Conservation (phyloP, 306 rosid genomes). For the Glycine latifolia region DNA sequence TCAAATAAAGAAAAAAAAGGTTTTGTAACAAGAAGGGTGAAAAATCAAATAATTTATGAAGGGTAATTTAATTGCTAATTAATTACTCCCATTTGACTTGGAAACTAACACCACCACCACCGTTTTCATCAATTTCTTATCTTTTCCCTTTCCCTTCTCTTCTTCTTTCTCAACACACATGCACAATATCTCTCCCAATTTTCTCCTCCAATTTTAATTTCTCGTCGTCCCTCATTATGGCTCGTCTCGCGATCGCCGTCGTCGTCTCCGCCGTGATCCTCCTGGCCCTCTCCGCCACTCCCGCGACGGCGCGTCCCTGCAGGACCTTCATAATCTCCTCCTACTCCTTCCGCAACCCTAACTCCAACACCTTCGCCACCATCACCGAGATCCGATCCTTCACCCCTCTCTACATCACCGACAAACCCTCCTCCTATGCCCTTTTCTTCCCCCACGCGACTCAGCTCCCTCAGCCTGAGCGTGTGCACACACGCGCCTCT, state of each 20-base stretch:
- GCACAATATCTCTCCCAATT: too few species aligned
- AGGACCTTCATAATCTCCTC: slow-evolving; percentile 73
- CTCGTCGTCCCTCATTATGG: slow-evolving; percentile 44
- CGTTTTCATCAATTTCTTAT: too few species aligned
- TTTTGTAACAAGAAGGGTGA: too few species aligned
- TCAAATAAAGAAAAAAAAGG: too few species aligned
- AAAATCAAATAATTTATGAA: too few species aligned
- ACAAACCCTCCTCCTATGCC: slow-evolving; percentile 39
- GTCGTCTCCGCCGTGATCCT: background rate
- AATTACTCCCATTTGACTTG: too few species aligned
- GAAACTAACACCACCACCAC: too few species aligned
- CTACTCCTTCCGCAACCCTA: slow-evolving; percentile 65
- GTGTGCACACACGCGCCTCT: slow-evolving; percentile 33
- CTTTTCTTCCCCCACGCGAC: slow-evolving; percentile 32
- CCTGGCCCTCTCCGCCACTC: slow-evolving; percentile 36
- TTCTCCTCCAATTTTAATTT: slow-evolving; percentile 1
- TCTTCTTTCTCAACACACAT: too few species aligned
- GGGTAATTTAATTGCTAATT: too few species aligned
- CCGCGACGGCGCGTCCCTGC: slow-evolving; percentile 75
- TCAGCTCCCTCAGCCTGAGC: background rate
- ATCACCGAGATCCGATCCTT: slow-evolving; percentile 61
- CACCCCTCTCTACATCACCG: slow-evolving; percentile 41
- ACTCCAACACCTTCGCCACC: slow-evolving; percentile 52
- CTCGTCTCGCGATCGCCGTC: slow-evolving; percentile 43
- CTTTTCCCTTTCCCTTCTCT: too few species aligned